Base-by-base conservation (phyloP, 495 filamentous ascomycete species). In the Penicillium goetzii region DNA sequence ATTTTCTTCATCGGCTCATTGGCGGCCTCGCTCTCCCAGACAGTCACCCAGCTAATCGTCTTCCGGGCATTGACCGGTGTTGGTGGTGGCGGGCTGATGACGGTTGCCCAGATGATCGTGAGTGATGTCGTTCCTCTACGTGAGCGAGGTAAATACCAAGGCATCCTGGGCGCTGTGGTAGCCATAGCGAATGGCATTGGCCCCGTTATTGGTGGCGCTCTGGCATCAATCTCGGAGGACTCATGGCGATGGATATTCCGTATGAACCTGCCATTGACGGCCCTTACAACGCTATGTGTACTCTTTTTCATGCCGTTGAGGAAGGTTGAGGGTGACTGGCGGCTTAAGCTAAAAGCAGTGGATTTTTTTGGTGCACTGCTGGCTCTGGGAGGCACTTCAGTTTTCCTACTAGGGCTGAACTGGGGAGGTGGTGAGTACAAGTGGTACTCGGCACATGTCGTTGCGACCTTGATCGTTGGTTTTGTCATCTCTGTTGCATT, bases 221-320 rank as follows among this genome's bases (percentile, higher is more conserved):
- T 87, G 25, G 80, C 82, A 2, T 73, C 73, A 1, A 71, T 69
- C 14, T 66, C 75, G 17, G 60, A 72, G 14, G 75, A 75, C 45
- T 80, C 78, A 17, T 84, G 85, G 85, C 70, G 84, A 40, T 86
- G 85, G 83, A 83, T 83, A 25, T 84, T 87, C 60, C 80, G 82
- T 28, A 64, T 86, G 9, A 84, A 81, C 52, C 67, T 84, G 25
- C 81, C 76, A 2, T 73, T 83, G 26, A 81, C 81, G 14, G 74
- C 69, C 6, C 54, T 84, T 28, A 78, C 76, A 7, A 80, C 76
- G 0, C 77, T 81, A 36, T 76, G 73, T 5, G 84, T 84, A 52
- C 66, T 86, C 5, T 85, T 84, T 59, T 78, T 70, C 67, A 80
- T 84, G 78, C 84, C 82, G 0, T 63, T 84, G 59, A 74, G 79